These are phyloP conservation scores for Penicillium silybi DNA, from an alignment of 495 filamentous ascomycete species.

Conservation along the genomic window DNA sequence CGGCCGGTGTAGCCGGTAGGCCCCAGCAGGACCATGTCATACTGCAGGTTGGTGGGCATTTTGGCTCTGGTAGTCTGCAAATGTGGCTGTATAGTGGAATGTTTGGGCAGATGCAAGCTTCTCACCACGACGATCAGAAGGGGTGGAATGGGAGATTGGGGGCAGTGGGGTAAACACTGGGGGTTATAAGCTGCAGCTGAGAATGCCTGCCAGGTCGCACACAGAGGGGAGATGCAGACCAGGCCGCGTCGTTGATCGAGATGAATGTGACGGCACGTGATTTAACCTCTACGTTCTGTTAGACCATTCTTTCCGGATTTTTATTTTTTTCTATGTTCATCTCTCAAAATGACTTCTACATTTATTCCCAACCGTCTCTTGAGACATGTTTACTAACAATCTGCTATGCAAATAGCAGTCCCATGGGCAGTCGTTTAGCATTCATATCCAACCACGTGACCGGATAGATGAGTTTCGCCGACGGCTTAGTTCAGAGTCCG, in stretches of 20 bases:
- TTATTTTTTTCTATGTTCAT: no score
- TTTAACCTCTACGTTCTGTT: neutral
- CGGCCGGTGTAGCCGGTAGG: constrained; percentile 87
- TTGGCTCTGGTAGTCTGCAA: constrained; percentile 1
- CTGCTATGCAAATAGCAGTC: neutral
- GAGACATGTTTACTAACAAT: neutral
- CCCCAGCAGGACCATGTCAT: constrained; percentile 80
- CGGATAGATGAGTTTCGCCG: constrained; percentile 14
- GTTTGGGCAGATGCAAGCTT: constrained; percentile 9
- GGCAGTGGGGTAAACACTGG: neutral
- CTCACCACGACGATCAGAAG: constrained; percentile 1
- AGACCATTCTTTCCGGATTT: no score
- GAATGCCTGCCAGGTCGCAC: neutral
- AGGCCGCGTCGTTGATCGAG: neutral
- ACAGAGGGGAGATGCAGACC: neutral
- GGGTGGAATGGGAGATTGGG: neutral
- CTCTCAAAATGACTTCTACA: neutral
- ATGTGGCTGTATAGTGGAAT: constrained; percentile 4
- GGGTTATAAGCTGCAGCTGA: neutral
- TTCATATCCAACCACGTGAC: no score
- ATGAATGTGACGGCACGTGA: neutral
- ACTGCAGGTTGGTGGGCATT: constrained; percentile 54
- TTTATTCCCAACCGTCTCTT: neutral
- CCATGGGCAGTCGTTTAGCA: no score
- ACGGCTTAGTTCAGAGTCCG: constrained; percentile 1